These are phyloP conservation scores for Trametes punicea DNA, from an alignment of 768 basidiomycete species.

Conservation along the genomic window DNA sequence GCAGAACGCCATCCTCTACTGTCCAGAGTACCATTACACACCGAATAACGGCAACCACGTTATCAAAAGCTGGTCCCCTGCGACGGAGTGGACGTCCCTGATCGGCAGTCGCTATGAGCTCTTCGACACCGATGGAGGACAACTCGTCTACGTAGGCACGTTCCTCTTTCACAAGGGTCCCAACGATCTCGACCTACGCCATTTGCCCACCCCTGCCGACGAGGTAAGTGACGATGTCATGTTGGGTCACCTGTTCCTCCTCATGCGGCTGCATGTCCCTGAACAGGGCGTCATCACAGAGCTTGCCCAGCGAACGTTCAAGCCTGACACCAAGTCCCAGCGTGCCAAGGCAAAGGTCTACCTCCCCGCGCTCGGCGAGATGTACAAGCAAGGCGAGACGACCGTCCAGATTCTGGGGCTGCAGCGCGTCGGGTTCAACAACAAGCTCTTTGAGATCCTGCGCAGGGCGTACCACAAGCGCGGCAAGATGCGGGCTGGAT, in stretches of 20 bases:
- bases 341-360: constrained; percentile 5
- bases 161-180: constrained; percentile 13
- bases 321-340: background rate
- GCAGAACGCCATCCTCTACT: constrained; percentile 4
- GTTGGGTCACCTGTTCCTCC: background rate
- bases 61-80: background rate
- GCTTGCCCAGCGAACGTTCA: constrained; percentile 2
- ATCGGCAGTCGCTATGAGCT: constrained; percentile 9
- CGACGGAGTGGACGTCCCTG: constrained; percentile 4
- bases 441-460: constrained; percentile 3
- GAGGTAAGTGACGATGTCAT: background rate
- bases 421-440: constrained; percentile 18
- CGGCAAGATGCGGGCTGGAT: background rate
- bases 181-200: background rate
- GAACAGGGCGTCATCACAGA: background rate
- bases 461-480: constrained; percentile 4
- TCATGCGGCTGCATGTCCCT: background rate
- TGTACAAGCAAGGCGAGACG: constrained; percentile 2
- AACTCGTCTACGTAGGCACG: constrained; percentile 14
- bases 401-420: constrained; percentile 7
- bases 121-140: constrained; percentile 5
- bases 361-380: background rate
- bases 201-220: background rate
- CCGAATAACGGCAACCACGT: background rate
- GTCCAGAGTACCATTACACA: background rate